phyloP scores from a whole-genome alignment of 2,329 filamentous ascomycete genomes.

The Clonostachys chloroleuca region DNA sequence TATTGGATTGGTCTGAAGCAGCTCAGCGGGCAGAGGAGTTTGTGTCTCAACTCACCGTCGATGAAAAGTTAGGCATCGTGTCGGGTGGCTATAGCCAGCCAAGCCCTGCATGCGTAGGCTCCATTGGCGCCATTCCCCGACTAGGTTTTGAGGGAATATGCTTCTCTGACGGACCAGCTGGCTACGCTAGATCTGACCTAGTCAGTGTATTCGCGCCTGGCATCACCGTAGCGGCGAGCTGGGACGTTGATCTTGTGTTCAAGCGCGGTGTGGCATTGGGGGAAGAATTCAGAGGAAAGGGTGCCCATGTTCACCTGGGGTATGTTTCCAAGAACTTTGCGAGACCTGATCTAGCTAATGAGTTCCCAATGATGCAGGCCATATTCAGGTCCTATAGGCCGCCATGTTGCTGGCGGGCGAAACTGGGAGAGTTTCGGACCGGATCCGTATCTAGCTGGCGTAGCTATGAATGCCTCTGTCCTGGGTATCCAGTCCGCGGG shows the following conservation, averaged over 20 bases:
- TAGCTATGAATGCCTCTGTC: slow-evolving; percentile 48
- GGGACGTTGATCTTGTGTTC: slow-evolving; percentile 69
- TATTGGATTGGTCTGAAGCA: slow-evolving; percentile 23
- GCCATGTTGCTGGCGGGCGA: slow-evolving; percentile 58
- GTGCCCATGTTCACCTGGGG: slow-evolving; percentile 63
- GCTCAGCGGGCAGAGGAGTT: slow-evolving; percentile 26
- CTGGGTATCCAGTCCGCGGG: slow-evolving; percentile 66
- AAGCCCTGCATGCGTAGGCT: slow-evolving; percentile 21
- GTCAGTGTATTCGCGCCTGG: slow-evolving; percentile 45
- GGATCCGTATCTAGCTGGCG: slow-evolving; percentile 64
- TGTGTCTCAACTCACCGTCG: slow-evolving; percentile 15
- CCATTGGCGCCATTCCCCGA: slow-evolving; percentile 28
- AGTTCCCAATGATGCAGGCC: slow-evolving; percentile 9
- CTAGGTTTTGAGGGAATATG: slow-evolving; percentile 36
- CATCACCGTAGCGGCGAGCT: slow-evolving; percentile 55
- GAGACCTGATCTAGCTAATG: not conserved
- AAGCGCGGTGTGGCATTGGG: slow-evolving; percentile 61
- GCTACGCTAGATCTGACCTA: slow-evolving; percentile 26
- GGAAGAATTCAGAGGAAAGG: slow-evolving; percentile 66
- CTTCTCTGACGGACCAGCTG: slow-evolving; percentile 26
- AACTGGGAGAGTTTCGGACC: slow-evolving; percentile 57
- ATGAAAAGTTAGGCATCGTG: slow-evolving; percentile 23
- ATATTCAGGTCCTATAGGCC: slow-evolving; percentile 57
- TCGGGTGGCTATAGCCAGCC: slow-evolving; percentile 16
- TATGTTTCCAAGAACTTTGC: not conserved